phyloP scores from a whole-genome alignment of 108 stramenopile species.

The Nitzschia inconspicua region DNA sequence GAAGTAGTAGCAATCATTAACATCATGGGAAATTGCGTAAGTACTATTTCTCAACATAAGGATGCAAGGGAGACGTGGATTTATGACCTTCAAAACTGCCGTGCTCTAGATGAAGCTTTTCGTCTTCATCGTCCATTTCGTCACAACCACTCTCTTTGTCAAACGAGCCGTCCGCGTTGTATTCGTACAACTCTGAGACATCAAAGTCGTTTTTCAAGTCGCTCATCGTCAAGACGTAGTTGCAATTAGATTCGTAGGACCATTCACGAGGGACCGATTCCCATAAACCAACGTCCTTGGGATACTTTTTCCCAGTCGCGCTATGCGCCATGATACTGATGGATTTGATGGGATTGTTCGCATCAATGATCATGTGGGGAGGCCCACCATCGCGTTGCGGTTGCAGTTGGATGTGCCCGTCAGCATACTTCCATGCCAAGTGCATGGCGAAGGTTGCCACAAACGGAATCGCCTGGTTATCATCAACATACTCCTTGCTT shows the following conservation, averaged over 20 bases:
- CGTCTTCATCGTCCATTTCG: background rate
- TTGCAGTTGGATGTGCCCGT: background rate
- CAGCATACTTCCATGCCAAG: conserved; percentile 1
- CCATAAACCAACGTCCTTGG: background rate
- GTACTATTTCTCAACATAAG: no score
- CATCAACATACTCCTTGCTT: background rate
- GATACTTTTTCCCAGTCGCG: background rate
- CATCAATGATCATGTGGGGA: background rate
- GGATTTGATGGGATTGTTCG: conserved; percentile 1
- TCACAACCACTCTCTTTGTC: background rate
- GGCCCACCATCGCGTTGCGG: background rate
- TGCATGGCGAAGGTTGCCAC: background rate
- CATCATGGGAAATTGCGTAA: no score
- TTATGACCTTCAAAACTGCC: no score
- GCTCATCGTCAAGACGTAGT: conserved; percentile 1
- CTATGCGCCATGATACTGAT: conserved; percentile 2
- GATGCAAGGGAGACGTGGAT: no score
- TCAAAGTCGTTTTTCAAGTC: no score
- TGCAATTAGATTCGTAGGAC: background rate
- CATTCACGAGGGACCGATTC: conserved; percentile 6
- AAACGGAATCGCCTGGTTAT: background rate
- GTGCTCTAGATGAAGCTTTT: background rate
- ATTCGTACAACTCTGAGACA: background rate
- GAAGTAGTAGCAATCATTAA: no score
- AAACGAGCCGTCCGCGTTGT: background rate